Conservation (phyloP, 1,284 basidiomycete species). For the Moesziomyces sp. region DNA sequence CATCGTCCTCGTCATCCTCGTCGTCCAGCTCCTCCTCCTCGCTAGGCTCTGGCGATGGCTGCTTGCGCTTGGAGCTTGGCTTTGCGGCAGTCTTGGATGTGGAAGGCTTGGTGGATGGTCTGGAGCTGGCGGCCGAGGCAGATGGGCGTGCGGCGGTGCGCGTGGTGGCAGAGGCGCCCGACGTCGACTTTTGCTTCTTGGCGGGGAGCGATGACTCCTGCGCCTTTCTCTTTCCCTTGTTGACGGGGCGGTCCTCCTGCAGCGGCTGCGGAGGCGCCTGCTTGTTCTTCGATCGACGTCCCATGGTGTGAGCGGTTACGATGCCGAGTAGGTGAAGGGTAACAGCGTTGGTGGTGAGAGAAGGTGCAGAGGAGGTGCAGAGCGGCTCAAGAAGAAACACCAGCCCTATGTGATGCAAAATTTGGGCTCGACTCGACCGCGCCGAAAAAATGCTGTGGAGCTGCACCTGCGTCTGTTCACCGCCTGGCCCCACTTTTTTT, state of each 20-base stretch:
- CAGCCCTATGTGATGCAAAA: too few relatives aligned
- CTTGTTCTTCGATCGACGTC: slow-evolving; percentile 89
- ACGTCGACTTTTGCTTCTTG: slow-evolving; percentile 46
- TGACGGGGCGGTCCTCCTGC: slow-evolving; percentile 69
- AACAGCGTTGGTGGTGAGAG: neutral
- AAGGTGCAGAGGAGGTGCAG: neutral
- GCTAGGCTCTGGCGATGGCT: slow-evolving; percentile 5
- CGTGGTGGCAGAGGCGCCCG: slow-evolving; percentile 13
- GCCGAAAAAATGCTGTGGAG: too few relatives aligned
- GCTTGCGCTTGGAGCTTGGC: slow-evolving; percentile 21
- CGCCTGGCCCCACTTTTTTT: too few relatives aligned
- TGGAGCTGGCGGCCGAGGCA: slow-evolving; percentile 55
- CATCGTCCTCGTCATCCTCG: slow-evolving; percentile 55
- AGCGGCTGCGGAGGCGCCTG: slow-evolving; percentile 81
- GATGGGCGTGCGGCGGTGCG: slow-evolving; percentile 68
- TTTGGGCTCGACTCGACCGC: too few relatives aligned
- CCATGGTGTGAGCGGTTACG: slow-evolving; percentile 72
- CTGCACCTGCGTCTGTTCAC: too few relatives aligned
- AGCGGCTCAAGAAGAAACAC: too few relatives aligned
- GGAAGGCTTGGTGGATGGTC: slow-evolving; percentile 38
- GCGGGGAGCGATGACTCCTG: slow-evolving; percentile 57
- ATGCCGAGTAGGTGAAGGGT: too few relatives aligned
- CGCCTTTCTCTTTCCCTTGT: slow-evolving; percentile 68
- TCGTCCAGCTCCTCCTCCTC: slow-evolving; percentile 3
- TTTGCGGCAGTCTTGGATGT: slow-evolving; percentile 13